Conservation (phyloP, 139 green algal genomes). For the Coelastrella sp. region DNA sequence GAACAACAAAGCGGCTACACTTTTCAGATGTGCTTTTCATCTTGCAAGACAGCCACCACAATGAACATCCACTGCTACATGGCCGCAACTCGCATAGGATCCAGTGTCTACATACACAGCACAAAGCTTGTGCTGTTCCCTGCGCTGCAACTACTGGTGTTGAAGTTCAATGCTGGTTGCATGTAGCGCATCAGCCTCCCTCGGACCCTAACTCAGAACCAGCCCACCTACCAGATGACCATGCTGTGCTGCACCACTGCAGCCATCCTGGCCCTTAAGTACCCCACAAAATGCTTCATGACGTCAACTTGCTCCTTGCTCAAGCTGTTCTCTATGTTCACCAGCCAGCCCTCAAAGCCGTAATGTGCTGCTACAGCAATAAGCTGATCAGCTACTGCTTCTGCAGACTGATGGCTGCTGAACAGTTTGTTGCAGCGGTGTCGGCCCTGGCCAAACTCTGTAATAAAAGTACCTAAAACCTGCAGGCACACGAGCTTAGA, state of each 20-base stretch:
- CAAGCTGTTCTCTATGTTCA: constrained; percentile 89
- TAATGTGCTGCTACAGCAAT: constrained; percentile 66
- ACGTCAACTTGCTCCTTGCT: constrained; percentile 9
- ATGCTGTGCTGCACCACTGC: constrained; percentile 24
- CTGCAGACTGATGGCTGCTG: constrained; percentile 25
- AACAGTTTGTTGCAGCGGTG: constrained; percentile 70
- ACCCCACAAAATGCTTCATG: constrained; percentile 74
- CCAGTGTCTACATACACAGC: too few species aligned
- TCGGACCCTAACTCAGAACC: too few species aligned
- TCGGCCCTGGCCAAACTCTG: constrained; percentile 75
- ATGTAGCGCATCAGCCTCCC: too few species aligned
- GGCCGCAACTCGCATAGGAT: too few species aligned
- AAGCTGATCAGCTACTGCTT: constrained; percentile 68
- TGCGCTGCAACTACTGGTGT: too few species aligned
- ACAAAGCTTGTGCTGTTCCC: too few species aligned
- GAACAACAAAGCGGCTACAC: too few species aligned
- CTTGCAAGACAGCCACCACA: too few species aligned
- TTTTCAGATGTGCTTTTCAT: too few species aligned
- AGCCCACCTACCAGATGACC: constrained; percentile 62
- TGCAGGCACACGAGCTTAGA: constrained; percentile 2
- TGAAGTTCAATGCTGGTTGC: too few species aligned
- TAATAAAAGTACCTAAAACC: constrained; percentile 85
- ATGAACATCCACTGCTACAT: too few species aligned
- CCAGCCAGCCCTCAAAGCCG: constrained; percentile 91
- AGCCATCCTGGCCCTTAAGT: constrained; percentile 56